Conservation (phyloP, 345 rosid genomes). For the Ceriops tagal region DNA sequence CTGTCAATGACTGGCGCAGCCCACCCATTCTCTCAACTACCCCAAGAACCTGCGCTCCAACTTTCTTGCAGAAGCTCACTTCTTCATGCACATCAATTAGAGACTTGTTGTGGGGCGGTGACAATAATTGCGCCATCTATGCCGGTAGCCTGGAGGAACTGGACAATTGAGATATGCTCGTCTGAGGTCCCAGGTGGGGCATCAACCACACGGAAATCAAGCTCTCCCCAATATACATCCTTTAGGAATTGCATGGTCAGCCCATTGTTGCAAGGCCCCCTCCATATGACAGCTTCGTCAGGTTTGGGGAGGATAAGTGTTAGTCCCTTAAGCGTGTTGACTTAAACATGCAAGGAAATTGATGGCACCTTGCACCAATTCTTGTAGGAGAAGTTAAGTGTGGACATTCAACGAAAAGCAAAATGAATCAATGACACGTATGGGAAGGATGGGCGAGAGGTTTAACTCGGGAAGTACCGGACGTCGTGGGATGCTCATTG, state of each 20-base stretch:
- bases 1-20: slow-evolving; percentile 62
- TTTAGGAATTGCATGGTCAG: slow-evolving; percentile 86
- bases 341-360: too few relatives aligned
- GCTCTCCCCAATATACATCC: slow-evolving; percentile 92
- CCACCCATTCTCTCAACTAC: slow-evolving; percentile 99
- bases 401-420: too few relatives aligned
- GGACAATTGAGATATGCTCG: slow-evolving; percentile 89
- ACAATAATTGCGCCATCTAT: slow-evolving; percentile 91
- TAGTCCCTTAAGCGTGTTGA: too few relatives aligned
- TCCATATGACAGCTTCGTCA: slow-evolving; percentile 95
- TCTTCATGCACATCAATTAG: slow-evolving; percentile 89
- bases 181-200: slow-evolving; percentile 98
- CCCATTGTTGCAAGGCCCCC: slow-evolving; percentile 90
- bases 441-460: too few relatives aligned
- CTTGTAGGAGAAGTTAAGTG: too few relatives aligned
- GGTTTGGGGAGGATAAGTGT: slow-evolving; percentile 81
- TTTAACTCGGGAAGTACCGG: too few relatives aligned
- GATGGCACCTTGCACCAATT: too few relatives aligned
- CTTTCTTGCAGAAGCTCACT: slow-evolving; percentile 91
- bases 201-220: slow-evolving; percentile 84
- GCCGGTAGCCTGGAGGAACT: slow-evolving; percentile 76
- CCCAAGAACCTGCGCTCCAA: slow-evolving; percentile 75
- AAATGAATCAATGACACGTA: too few relatives aligned
- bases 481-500: too few relatives aligned
- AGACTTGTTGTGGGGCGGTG: slow-evolving; percentile 89